Evolutionary conservation across 768 basidiomycete species (phyloP), one percentile per base, ranked within the genome.

Genomic region (Auriculariales sp.): DNA sequence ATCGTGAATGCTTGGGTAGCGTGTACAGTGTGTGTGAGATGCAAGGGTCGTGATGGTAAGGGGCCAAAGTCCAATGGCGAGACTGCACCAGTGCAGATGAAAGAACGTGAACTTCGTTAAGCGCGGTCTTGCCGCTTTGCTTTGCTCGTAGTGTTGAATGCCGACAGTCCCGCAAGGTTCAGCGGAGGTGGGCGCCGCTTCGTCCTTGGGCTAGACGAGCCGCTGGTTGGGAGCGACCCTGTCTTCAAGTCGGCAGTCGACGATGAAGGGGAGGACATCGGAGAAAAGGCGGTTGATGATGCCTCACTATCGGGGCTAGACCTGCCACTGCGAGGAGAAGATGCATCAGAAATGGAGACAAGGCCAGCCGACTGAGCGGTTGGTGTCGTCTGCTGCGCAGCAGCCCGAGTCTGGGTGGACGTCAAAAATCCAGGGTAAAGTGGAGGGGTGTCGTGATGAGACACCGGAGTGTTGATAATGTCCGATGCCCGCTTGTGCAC

Each of bases 61-160:
- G n/a, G n/a, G n/a, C n/a, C n/a, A n/a, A n/a, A n/a, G n/a, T n/a
- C n/a, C n/a, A n/a, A n/a, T n/a, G n/a, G n/a, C n/a, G n/a, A n/a
- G n/a, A n/a, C 39, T 44, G 39, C 39, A 44, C 39, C 39, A 19
- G 39, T 44, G 39, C 39, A 44, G 22, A 25, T n/a, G n/a, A 44
- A 39, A 44, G 27, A 19, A 6, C 19, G 22, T 44, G 9, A 44
- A 19, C 27, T 44, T 19, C 39, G 39, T 25, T 12, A 25, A 44
- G 39, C 19, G 39, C 39, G 39, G 39, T 19, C 39, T 44, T 19
- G 39, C 39, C 39, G 39, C 39, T 44, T n/a, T n/a, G n/a, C n/a
- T n/a, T n/a, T 44, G 39, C 39, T 25, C 15, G 39, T 44, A 19
- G 39, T n/a, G 39, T 44, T 44, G 19, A 44, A 44, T 4, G 39